Percentiles rank a stretch among this genome's conserved stretches.
Evolutionary conservation across 208 protist species (phyloP).

Genomic region (Crithidia fasciculata): DNA sequence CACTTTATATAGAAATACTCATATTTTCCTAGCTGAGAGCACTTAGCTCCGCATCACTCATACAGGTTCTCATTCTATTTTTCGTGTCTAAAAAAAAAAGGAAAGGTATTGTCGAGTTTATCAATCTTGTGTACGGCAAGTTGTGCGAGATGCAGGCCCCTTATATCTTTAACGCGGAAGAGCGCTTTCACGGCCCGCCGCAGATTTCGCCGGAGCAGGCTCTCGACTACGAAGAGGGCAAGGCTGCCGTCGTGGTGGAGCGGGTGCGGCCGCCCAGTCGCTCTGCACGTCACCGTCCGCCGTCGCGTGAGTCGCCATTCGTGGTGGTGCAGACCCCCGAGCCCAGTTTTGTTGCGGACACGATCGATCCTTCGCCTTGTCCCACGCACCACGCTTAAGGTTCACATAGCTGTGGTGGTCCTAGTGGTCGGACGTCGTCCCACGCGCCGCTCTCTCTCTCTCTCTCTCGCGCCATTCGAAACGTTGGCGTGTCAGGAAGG

Average conservation of each 20-base stretch:
- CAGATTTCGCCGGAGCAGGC: constrained; percentile 7
- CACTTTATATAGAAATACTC: not conserved
- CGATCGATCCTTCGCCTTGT: constrained; percentile 15
- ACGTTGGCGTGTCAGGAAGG: too few species aligned
- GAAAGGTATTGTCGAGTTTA: not conserved
- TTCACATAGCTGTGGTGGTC: too few species aligned
- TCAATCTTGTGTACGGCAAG: not conserved
- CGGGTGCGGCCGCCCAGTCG: not conserved
- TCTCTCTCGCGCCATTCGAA: too few species aligned
- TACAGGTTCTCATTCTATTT: not conserved
- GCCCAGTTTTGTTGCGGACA: constrained; percentile 17
- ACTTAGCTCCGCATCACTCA: too few species aligned
- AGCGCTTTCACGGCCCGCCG: constrained; percentile 5
- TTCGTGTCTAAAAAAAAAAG: not conserved
- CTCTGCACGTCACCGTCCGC: not conserved
- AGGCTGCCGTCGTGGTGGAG: not conserved
- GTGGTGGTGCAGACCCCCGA: constrained; percentile 12
- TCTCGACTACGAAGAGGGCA: constrained; percentile 2
- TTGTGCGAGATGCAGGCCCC: constrained; percentile 3
- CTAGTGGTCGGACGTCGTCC: too few species aligned
- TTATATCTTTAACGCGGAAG: constrained; percentile 22
- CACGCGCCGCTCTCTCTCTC: too few species aligned
- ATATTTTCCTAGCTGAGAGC: not conserved
- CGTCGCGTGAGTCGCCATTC: not conserved
- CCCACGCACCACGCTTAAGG: not conserved